Percentiles rank a stretch among this genome's conserved stretches.
Conservation (phyloP, 306 rosid species). For the Ormosia semicastrata region DNA sequence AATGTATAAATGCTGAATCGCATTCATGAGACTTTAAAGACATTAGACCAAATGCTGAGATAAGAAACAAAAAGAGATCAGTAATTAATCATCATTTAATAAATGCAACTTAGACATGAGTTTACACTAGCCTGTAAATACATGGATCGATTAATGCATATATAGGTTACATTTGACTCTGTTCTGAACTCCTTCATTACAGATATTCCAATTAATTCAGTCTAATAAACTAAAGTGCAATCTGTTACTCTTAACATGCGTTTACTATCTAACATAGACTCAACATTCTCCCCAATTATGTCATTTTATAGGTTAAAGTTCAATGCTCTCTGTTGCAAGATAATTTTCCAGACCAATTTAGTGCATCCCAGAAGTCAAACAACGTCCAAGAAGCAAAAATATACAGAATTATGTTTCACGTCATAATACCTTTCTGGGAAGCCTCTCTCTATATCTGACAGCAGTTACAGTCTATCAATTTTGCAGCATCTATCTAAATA, state of each 20-base stretch:
- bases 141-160: not conserved
- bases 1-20: not conserved
- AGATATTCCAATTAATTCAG: not conserved
- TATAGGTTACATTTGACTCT: not conserved
- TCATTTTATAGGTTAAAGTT: slow-evolving; percentile 24
- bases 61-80: not conserved
- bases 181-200: slow-evolving; percentile 7
- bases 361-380: not conserved
- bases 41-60: not conserved
- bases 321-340: not conserved
- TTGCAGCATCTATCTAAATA: not conserved
- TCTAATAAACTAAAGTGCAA: slow-evolving; percentile 1
- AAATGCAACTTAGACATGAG: not conserved
- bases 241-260: slow-evolving; percentile 6
- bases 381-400: not conserved
- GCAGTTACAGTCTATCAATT: not conserved
- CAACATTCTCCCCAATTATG: not conserved
- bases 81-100: not conserved
- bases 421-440: slow-evolving; percentile 19
- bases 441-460: slow-evolving; percentile 1
- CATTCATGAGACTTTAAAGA: not conserved
- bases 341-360: slow-evolving; percentile 10
- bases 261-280: not conserved
- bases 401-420: not conserved
- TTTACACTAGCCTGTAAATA: not conserved